Base-by-base conservation (phyloP, 75 land plant genomes). In the Selaginella tamariscina region DNA sequence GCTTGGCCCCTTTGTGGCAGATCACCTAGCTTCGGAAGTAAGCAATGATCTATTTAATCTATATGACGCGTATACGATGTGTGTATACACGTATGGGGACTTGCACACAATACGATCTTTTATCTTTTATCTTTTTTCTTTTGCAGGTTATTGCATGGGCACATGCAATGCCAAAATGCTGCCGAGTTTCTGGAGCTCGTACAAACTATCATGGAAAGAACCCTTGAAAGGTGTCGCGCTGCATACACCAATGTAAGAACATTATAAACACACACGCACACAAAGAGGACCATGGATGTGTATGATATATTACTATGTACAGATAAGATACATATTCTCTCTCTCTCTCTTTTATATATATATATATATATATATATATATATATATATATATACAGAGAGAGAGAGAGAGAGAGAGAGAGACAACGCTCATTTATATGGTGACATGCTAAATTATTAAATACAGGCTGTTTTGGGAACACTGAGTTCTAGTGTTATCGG, bases 101-200 rank as follows among this genome's bases (percentile, higher is more conserved):
- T 72, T 30, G 39, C 0, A 31, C 30, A 11, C 29, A 30, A 33
- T 55, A 33, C 29, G 23, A 2, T 55, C 5, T 39, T 27, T 20
- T 49, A 89, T 84, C 8, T 29, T 39, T 15, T 39, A 5, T 5
- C 49, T 39, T 5, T 15, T 15, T 39, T 5, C 49, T 39, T 15
- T 5, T 39, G 24, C 68, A 94, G 98, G 88, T 94, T 20, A 79
- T 94, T 77, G 91, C 88, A n/a, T 90, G 98, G 98, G 98, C 96
- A 54, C 85, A 90, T 69, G 85, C 91, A 74, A 90, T 94, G 96
- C 98, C 98, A 30, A 94, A 87, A 78, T 79, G 82, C 96, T 67
- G 80, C 77, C 66, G 98, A 89, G 30, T 85, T 94, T 70, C 82
- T 87, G 75, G 90, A 89, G 71, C 84, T 87, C 72, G 98, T 91